Conservation (phyloP, 2,329 filamentous ascomycete species). For the Cladophialophora immunda region DNA sequence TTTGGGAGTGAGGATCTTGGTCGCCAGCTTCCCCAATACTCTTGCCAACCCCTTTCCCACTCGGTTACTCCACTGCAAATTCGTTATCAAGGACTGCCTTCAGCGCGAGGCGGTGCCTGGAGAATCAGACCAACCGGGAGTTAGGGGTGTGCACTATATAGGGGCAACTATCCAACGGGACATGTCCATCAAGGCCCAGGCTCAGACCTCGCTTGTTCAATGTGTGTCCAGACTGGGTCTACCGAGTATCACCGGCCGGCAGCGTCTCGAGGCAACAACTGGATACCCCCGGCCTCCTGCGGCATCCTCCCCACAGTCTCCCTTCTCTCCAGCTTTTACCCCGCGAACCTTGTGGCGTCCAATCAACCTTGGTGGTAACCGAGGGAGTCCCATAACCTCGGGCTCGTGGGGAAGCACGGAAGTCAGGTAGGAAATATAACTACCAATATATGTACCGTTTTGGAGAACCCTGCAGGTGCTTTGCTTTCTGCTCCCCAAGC, state of each 20-base stretch:
- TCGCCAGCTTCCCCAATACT: not conserved
- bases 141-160: not conserved
- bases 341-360: conserved; percentile 7
- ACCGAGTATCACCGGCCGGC: not conserved
- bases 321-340: conserved; percentile 10
- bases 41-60: not conserved
- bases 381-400: conserved; percentile 10
- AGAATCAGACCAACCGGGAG: not conserved
- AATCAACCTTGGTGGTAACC: not conserved
- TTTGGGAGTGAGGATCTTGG: not conserved
- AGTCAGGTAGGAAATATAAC: not conserved
- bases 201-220: not conserved
- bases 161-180: not conserved
- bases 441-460: not conserved
- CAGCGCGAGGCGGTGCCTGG: not conserved
- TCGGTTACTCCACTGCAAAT: not conserved
- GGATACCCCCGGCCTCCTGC: not conserved
- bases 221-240: not conserved
- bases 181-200: not conserved
- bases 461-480: not conserved
- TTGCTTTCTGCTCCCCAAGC: not conserved
- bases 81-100: not conserved
- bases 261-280: not conserved
- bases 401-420: not conserved
- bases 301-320: conserved; percentile 1